These are phyloP conservation scores for Coemansia biformis DNA, from an alignment of 192 early-diverging fungal genomes.

Conservation along the genomic window DNA sequence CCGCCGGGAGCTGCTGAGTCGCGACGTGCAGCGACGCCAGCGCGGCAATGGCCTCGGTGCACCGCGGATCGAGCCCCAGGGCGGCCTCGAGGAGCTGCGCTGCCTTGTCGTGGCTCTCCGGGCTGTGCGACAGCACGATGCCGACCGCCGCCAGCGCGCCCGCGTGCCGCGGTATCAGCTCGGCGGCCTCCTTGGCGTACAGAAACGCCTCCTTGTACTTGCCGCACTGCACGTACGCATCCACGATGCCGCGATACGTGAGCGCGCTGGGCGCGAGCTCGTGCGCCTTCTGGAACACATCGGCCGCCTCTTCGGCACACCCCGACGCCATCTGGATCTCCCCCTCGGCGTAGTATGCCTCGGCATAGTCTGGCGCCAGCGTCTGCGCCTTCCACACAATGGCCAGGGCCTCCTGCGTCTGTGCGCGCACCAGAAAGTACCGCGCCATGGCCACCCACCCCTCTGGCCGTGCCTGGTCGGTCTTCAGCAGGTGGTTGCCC, in stretches of 20 bases:
- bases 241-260: constrained; percentile 22
- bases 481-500: constrained; percentile 26
- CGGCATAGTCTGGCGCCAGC: constrained; percentile 17
- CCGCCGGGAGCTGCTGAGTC: constrained; percentile 1
- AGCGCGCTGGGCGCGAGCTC: constrained; percentile 11
- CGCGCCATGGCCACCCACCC: constrained; percentile 49
- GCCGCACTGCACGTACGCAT: constrained; percentile 18
- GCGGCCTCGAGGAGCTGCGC: constrained; percentile 22
- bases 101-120: constrained; percentile 37
- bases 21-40: constrained; percentile 44
- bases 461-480: constrained; percentile 30
- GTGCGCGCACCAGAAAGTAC: constrained; percentile 19
- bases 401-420: constrained; percentile 40
- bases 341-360: constrained; percentile 35
- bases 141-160: constrained; percentile 34
- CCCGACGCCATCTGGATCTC: constrained; percentile 28
- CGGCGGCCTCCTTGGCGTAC: constrained; percentile 33
- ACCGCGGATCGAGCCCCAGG: constrained; percentile 15
- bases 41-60: constrained; percentile 22
- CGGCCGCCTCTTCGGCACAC: constrained; percentile 19
- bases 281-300: constrained; percentile 28
- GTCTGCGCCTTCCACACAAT: constrained; percentile 47
- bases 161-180: constrained; percentile 32
- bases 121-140: constrained; percentile 37
- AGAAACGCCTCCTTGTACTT: constrained; percentile 40